Evolutionary conservation across 2,329 filamentous ascomycete genomes (phyloP).

Genomic region (Mycosphaerella arachidis): DNA sequence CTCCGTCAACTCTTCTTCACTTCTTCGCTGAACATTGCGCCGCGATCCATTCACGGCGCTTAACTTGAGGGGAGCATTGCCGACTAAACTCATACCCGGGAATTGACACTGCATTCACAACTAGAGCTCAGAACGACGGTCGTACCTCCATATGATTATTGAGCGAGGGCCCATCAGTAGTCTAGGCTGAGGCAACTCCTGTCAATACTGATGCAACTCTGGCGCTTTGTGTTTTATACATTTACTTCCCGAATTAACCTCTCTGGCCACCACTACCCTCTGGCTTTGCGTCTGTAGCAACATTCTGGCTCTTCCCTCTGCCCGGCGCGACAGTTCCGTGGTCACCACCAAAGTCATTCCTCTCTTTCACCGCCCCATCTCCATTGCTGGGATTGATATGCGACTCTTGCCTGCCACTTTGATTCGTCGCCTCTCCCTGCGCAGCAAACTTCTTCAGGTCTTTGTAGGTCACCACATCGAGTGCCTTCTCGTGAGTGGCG

Average conservation of each 20-base stretch:
- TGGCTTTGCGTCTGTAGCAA: constrained; percentile 4
- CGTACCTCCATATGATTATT: too few relatives aligned
- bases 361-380: constrained; percentile 15
- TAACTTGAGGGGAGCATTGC: too few relatives aligned
- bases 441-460: constrained; percentile 16
- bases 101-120: too few relatives aligned
- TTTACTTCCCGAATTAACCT: constrained; percentile 5
- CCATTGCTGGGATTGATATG: constrained; percentile 14
- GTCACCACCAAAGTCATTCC: constrained; percentile 17
- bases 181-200: background rate
- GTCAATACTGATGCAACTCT: background rate
- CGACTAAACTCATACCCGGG: too few relatives aligned
- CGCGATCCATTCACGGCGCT: too few relatives aligned
- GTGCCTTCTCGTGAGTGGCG: constrained; percentile 15
- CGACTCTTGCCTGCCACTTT: constrained; percentile 14
- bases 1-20: too few relatives aligned
- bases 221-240: background rate
- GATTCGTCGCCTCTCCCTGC: constrained; percentile 11
- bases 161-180: too few relatives aligned
- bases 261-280: constrained; percentile 5
- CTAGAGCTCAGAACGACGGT: too few relatives aligned
- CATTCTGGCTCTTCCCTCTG: constrained; percentile 7
- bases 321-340: constrained; percentile 15
- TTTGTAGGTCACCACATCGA: constrained; percentile 13
- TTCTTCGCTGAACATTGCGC: too few relatives aligned